These are phyloP conservation scores for Eimeria sp. DNA, from an alignment of 169 alveolate species.

Conservation along the genomic window DNA sequence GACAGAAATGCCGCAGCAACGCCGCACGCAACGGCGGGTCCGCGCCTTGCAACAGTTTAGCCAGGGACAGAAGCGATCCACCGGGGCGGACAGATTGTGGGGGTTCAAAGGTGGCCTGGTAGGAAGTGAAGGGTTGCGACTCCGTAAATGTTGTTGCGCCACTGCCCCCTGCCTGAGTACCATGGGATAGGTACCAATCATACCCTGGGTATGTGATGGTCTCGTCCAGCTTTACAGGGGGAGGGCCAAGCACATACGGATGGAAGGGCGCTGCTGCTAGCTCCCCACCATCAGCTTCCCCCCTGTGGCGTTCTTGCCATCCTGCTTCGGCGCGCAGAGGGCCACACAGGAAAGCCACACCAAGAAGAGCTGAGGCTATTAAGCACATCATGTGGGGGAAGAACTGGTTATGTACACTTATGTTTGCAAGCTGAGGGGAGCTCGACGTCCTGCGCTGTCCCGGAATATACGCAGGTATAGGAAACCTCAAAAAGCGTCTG, in stretches of 20 bases:
- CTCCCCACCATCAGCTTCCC: neutral
- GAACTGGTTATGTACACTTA: neutral
- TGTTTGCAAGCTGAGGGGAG: neutral
- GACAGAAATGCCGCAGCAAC: conserved; percentile 25
- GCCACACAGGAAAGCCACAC: neutral
- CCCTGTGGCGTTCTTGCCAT: neutral
- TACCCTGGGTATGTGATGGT: neutral
- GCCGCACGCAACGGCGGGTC: conserved; percentile 1
- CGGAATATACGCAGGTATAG: too few species aligned
- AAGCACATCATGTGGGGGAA: neutral
- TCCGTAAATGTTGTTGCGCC: neutral
- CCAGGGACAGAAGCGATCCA: neutral
- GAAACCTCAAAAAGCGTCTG: neutral
- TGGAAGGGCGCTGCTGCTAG: neutral
- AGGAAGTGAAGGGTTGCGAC: neutral
- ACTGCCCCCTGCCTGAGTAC: too few species aligned
- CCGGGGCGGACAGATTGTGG: neutral
- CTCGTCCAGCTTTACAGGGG: neutral
- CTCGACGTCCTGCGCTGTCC: neutral
- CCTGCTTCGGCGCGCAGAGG: neutral
- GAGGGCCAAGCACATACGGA: neutral
- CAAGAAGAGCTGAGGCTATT: neutral
- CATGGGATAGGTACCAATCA: neutral
- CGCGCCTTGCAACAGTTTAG: neutral
- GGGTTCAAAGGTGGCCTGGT: neutral